Evolutionary conservation across 2,329 filamentous ascomycete species (phyloP).

Genomic region (Trichoderma semiorbis): DNA sequence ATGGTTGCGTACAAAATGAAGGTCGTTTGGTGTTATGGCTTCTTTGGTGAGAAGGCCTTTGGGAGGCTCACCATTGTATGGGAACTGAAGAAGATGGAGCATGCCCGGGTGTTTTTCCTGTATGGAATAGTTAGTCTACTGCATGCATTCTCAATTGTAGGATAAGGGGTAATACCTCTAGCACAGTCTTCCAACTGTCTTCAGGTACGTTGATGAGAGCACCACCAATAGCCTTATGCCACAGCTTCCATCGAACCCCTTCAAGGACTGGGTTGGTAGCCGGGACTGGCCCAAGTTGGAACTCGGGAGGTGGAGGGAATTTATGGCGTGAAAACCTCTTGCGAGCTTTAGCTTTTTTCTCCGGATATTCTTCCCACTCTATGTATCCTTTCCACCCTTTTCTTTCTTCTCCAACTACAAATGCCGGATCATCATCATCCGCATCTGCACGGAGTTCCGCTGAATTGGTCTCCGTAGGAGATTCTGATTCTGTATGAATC

Average conservation of each 20-base stretch:
- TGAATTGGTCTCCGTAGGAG: neutral
- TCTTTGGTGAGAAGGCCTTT: slow-evolving; percentile 53
- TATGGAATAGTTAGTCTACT: neutral
- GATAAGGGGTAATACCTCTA: slow-evolving; percentile 22
- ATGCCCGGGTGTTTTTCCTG: slow-evolving; percentile 58
- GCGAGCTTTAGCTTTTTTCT: slow-evolving; percentile 60
- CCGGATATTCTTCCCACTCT: slow-evolving; percentile 67
- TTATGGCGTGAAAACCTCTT: slow-evolving; percentile 40
- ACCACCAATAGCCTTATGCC: slow-evolving; percentile 48
- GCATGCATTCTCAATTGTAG: neutral
- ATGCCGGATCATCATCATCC: neutral
- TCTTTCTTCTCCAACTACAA: neutral
- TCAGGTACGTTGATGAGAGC: slow-evolving; percentile 47
- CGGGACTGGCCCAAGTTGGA: slow-evolving; percentile 53
- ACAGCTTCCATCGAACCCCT: slow-evolving; percentile 56
- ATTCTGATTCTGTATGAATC: neutral
- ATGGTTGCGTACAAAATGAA: slow-evolving; percentile 67
- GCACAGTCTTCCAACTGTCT: slow-evolving; percentile 54
- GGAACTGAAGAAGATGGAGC: slow-evolving; percentile 60
- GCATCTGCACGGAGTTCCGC: neutral
- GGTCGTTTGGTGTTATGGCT: slow-evolving; percentile 56
- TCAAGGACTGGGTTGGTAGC: slow-evolving; percentile 55
- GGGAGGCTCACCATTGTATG: slow-evolving; percentile 62
- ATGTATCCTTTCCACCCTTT: slow-evolving; percentile 32
- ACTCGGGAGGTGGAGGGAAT: slow-evolving; percentile 46